Conservation (phyloP, 2,329 filamentous ascomycete genomes). For the Paraphoma chrysanthemicola region DNA sequence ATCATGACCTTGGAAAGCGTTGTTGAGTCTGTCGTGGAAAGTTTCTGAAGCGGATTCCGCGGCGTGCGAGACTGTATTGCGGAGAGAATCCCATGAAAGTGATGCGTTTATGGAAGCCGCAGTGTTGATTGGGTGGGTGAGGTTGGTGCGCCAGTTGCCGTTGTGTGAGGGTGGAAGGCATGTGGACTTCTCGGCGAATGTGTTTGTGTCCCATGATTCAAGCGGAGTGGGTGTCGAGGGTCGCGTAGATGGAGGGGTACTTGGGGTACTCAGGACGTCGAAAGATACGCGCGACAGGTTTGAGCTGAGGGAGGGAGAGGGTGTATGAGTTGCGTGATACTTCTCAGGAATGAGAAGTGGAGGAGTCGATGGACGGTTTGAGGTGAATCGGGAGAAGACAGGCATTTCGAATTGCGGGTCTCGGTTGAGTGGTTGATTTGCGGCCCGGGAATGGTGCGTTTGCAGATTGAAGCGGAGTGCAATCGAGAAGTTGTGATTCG, state of each 20-base stretch:
- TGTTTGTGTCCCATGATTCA: background rate
- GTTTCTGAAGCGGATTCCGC: background rate
- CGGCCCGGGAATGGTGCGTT: background rate
- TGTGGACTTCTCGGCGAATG: background rate
- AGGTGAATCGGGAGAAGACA: background rate
- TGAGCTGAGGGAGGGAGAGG: no score
- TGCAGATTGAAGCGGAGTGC: background rate
- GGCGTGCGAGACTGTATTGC: background rate
- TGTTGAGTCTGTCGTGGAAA: conserved; percentile 12
- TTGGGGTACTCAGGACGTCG: background rate
- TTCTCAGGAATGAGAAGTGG: background rate
- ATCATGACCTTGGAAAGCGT: conserved; percentile 19
- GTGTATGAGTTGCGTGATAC: background rate
- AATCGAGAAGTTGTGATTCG: background rate
- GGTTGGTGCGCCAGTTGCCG: background rate
- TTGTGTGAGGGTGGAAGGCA: background rate
- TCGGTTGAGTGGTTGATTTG: background rate
- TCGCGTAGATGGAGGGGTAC: background rate
- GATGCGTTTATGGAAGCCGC: background rate
- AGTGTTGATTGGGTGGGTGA: background rate
- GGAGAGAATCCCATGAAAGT: background rate
- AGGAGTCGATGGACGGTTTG: background rate
- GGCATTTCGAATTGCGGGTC: background rate
- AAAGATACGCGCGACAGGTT: background rate
- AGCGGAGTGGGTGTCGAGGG: background rate